Percentiles rank a stretch among this genome's conserved stretches.
Evolutionary conservation across 2,329 filamentous ascomycete genomes (phyloP).

Genomic region (Anthostomella pinea): DNA sequence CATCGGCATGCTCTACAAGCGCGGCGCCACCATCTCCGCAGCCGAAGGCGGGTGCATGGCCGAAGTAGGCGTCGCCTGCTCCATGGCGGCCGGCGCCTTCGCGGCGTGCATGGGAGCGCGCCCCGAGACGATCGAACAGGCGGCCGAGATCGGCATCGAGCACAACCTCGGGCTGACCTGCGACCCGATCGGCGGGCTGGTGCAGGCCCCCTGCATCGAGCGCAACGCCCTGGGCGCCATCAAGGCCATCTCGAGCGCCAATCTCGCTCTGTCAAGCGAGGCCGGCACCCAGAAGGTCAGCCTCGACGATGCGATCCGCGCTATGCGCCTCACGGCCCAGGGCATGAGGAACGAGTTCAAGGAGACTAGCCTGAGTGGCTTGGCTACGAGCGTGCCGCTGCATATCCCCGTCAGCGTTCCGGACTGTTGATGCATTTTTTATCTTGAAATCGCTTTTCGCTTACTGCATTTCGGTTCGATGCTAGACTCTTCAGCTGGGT

Average conservation of each 20-base stretch:
- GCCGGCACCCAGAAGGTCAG: constrained; percentile 46
- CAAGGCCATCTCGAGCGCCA: constrained; percentile 50
- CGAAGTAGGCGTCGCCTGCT: constrained; percentile 51
- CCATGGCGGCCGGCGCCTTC: constrained; percentile 50
- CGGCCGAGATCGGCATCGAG: constrained; percentile 51
- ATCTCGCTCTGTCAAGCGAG: constrained; percentile 45
- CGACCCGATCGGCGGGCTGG: constrained; percentile 48
- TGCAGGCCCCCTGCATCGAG: constrained; percentile 51
- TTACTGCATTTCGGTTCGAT: too few relatives aligned
- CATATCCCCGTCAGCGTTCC: constrained; percentile 51
- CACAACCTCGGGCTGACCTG: constrained; percentile 51
- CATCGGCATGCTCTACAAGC: constrained; percentile 53
- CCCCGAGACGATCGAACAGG: constrained; percentile 49
- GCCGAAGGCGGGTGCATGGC: constrained; percentile 53
- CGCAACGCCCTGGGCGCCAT: constrained; percentile 49
- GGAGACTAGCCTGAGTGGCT: constrained; percentile 48
- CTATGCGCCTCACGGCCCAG: constrained; percentile 49
- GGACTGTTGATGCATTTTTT: constrained; percentile 48
- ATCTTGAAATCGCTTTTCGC: too few relatives aligned
- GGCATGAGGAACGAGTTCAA: constrained; percentile 54
- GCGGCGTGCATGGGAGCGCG: constrained; percentile 51
- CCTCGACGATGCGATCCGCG: constrained; percentile 48
- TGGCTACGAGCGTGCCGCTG: constrained; percentile 49
- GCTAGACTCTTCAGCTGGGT: too few relatives aligned
- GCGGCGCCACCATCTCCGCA: constrained; percentile 49